Conservation (phyloP, 768 basidiomycete genomes). For the Lanmaoa pseudosensibilis region DNA sequence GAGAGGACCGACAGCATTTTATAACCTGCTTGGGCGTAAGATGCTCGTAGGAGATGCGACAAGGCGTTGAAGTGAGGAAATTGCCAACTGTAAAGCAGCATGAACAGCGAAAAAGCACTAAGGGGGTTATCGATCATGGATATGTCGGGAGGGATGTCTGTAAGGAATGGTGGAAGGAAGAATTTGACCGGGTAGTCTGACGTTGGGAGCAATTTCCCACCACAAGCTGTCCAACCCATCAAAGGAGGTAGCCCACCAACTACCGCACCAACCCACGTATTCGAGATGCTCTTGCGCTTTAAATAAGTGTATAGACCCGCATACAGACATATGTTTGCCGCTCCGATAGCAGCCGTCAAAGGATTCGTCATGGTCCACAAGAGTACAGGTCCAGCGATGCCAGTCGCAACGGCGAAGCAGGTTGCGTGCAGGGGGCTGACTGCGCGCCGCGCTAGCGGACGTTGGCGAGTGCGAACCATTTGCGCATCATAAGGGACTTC, state of each 20-base stretch:
- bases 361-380: slow-evolving; percentile 85
- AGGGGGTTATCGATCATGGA: slow-evolving; percentile 77
- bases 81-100: slow-evolving; percentile 93
- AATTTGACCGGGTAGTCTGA: slow-evolving; percentile 54
- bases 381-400: slow-evolving; percentile 73
- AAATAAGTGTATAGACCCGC: slow-evolving; percentile 90
- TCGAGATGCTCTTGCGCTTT: slow-evolving; percentile 77
- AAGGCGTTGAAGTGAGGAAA: slow-evolving; percentile 97
- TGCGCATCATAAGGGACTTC: slow-evolving; percentile 97
- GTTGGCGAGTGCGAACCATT: slow-evolving; percentile 85
- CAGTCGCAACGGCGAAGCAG: slow-evolving; percentile 74
- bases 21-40: slow-evolving; percentile 93
- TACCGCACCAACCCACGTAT: slow-evolving; percentile 93
- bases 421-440: slow-evolving; percentile 84
- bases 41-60: slow-evolving; percentile 81
- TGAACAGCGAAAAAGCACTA: slow-evolving; percentile 75
- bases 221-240: slow-evolving; percentile 98
- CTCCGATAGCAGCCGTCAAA: slow-evolving; percentile 79
- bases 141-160: slow-evolving; percentile 40
- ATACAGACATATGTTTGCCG: slow-evolving; percentile 84
- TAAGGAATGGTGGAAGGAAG: slow-evolving; percentile 63
- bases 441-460: slow-evolving; percentile 85
- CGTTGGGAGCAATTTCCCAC: slow-evolving; percentile 72
- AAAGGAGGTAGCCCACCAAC: slow-evolving; percentile 93
- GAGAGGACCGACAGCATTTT: slow-evolving; percentile 85